phyloP scores from a whole-genome alignment of 2,329 filamentous ascomycete species.

The Botrytis galanthina region DNA sequence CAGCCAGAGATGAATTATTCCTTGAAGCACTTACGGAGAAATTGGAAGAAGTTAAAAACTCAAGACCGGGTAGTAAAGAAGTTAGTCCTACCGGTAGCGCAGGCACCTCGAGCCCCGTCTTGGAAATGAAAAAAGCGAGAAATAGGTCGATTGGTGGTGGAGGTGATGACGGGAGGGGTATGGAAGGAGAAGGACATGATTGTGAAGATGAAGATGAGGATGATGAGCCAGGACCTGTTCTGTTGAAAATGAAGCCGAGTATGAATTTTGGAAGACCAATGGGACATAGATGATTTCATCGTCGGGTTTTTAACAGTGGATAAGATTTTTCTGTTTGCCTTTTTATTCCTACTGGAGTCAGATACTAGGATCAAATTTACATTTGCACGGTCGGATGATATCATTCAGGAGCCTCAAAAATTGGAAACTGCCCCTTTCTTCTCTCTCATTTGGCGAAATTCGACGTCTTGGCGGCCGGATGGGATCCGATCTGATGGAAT shows the following conservation, averaged over 20 bases:
- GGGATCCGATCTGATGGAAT: background rate
- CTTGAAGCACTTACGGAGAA: constrained; percentile 30
- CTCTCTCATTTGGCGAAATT: background rate
- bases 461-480: background rate
- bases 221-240: constrained; percentile 23
- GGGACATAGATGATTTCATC: constrained; percentile 21
- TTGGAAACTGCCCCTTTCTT: background rate
- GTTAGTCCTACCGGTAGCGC: constrained; percentile 15
- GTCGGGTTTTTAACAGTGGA: background rate
- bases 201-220: constrained; percentile 11
- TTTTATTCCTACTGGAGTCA: background rate
- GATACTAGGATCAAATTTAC: background rate
- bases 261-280: constrained; percentile 34
- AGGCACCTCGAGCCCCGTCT: constrained; percentile 10
- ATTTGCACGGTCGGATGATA: background rate
- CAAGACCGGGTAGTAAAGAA: constrained; percentile 14
- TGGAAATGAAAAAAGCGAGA: constrained; percentile 16
- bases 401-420: background rate
- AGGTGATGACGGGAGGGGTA: constrained; percentile 3
- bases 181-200: constrained; percentile 21
- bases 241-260: constrained; percentile 31
- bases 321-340: background rate
- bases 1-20: constrained; percentile 29
- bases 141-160: background rate
- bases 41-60: constrained; percentile 30